phyloP scores from a whole-genome alignment of 257 asterid genomes.

The Solanum corneliomulleri region DNA sequence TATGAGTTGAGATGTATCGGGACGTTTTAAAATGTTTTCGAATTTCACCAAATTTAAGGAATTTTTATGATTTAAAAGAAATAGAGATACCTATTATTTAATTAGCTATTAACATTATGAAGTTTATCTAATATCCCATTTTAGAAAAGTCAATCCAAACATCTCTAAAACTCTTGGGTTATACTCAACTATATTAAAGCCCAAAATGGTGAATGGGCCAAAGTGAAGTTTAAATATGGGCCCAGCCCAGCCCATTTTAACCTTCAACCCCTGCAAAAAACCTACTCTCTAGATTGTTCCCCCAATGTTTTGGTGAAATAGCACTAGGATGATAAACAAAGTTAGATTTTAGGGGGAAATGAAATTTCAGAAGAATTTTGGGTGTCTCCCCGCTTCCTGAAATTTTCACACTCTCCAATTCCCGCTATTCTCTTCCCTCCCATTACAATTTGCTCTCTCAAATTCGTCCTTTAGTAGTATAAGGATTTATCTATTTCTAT shows the following conservation, averaged over 20 bases:
- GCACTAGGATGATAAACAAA: neutral
- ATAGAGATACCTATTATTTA: too few species aligned
- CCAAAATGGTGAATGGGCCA: neutral
- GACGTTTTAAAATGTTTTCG: too few species aligned
- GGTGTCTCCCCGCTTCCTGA: neutral
- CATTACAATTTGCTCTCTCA: neutral
- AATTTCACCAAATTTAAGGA: too few species aligned
- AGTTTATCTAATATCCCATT: neutral
- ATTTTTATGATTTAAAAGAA: too few species aligned
- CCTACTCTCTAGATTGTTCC: neutral
- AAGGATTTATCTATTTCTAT: neutral
- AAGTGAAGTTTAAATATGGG: neutral
- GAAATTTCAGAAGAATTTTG: conserved; percentile 4
- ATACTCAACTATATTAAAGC: neutral
- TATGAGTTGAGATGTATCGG: too few species aligned
- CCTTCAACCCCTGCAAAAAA: neutral
- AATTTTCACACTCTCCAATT: neutral
- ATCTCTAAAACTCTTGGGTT: neutral
- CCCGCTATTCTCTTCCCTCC: conserved; percentile 4
- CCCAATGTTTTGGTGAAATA: neutral
- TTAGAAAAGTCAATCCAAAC: neutral
- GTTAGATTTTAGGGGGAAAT: conserved; percentile 8
- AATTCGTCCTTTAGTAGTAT: neutral
- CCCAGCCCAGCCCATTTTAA: neutral
- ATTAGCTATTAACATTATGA: too few species aligned